Conservation (phyloP, 306 rosid genomes). For the Parietaria judaica region DNA sequence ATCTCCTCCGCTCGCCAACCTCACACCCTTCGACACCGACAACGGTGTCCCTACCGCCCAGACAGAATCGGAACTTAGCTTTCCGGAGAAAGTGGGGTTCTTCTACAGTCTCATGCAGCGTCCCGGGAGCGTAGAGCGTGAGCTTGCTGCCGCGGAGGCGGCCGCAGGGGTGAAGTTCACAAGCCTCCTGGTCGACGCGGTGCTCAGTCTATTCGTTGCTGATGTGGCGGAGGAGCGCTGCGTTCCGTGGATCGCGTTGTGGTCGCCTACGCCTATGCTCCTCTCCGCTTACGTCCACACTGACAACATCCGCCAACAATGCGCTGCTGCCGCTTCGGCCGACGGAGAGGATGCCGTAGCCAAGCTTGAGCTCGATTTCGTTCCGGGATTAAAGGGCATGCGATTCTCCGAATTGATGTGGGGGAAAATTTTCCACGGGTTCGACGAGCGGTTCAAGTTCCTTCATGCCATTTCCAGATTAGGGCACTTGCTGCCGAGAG, state of each 20-base stretch:
- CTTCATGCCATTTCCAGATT: constrained; percentile 17
- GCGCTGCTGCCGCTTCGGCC: too few species aligned
- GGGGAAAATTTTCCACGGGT: background rate
- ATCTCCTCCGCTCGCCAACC: background rate
- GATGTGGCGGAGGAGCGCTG: too few species aligned
- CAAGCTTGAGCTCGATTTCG: too few species aligned
- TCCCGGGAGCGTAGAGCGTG: constrained; percentile 24
- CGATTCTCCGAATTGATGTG: constrained; percentile 18
- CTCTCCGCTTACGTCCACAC: too few species aligned
- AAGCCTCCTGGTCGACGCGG: constrained; percentile 1
- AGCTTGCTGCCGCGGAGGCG: constrained; percentile 14
- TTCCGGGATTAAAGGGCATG: background rate
- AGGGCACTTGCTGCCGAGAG: constrained; percentile 27
- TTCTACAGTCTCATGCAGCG: constrained; percentile 24
- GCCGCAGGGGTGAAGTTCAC: constrained; percentile 14
- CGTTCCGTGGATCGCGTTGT: too few species aligned
- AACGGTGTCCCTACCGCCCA: constrained; percentile 20
- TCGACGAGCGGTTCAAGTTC: constrained; percentile 18
- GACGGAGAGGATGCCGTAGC: too few species aligned
- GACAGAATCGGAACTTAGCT: constrained; percentile 9
- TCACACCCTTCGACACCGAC: constrained; percentile 15
- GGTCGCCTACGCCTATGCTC: too few species aligned
- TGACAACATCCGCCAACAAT: too few species aligned
- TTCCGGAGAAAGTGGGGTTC: constrained; percentile 13
- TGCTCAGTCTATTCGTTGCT: too few species aligned